phyloP scores from a whole-genome alignment of 768 basidiomycete species.

The Auriscalpium vulgare region DNA sequence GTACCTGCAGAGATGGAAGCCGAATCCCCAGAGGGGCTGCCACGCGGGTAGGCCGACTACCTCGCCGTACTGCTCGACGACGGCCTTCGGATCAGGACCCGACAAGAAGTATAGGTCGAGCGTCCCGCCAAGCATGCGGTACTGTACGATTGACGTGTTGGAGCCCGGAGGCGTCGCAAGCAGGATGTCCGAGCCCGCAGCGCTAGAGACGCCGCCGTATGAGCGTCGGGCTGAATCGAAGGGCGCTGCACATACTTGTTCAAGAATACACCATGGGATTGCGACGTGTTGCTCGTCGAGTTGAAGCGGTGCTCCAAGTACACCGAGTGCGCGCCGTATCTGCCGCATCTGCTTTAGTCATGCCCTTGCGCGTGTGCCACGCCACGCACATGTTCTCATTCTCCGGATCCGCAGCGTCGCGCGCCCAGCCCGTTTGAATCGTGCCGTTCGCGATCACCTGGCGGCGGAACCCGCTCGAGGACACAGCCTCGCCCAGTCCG shows the following conservation, averaged over 20 bases:
- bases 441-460: conserved; percentile 50
- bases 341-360: conserved; percentile 18
- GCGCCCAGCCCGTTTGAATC: conserved; percentile 61
- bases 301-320: conserved; percentile 71
- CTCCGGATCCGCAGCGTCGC: conserved; percentile 53
- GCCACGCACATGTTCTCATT: conserved; percentile 55
- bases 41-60: conserved; percentile 62
- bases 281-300: conserved; percentile 36
- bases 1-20: conserved; percentile 61
- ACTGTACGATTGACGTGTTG: conserved; percentile 57
- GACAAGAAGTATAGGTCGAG: conserved; percentile 75
- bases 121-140: conserved; percentile 66
- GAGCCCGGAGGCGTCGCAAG: conserved; percentile 51
- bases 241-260: conserved; percentile 37
- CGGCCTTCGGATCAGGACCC: conserved; percentile 40
- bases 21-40: conserved; percentile 71
- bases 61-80: conserved; percentile 63
- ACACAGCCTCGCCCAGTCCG: conserved; percentile 67
- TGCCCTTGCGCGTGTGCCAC: not conserved
- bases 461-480: conserved; percentile 61
- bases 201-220: conserved; percentile 25
- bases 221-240: not conserved
- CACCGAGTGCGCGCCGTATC: conserved; percentile 67
- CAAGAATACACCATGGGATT: conserved; percentile 72
- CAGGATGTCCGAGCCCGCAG: conserved; percentile 65